Evolutionary conservation across 2,329 filamentous ascomycete species (phyloP).

Genomic region (Aspergillus sergii): DNA sequence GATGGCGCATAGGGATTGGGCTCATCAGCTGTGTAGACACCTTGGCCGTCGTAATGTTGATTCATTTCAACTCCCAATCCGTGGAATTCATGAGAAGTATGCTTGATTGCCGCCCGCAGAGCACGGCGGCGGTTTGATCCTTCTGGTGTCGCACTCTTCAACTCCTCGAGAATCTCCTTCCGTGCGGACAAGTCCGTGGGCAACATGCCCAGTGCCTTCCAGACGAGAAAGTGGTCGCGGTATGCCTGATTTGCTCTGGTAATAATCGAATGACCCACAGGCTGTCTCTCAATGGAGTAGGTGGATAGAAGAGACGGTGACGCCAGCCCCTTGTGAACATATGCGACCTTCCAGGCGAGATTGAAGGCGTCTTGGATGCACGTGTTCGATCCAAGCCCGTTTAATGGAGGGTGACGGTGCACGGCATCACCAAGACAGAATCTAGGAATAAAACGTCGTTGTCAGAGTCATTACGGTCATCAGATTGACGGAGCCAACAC

Average conservation of each 20-base stretch:
- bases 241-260: slow-evolving; percentile 61
- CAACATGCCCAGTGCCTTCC: slow-evolving; percentile 51
- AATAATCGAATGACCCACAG: slow-evolving; percentile 53
- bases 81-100: slow-evolving; percentile 55
- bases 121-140: too few relatives aligned
- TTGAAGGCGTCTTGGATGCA: slow-evolving; percentile 62
- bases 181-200: slow-evolving; percentile 30
- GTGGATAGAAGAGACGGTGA: slow-evolving; percentile 43
- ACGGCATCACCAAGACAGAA: slow-evolving; percentile 62
- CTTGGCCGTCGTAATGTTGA: slow-evolving; percentile 54
- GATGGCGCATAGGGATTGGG: slow-evolving; percentile 18
- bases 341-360: slow-evolving; percentile 59
- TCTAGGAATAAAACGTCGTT: slow-evolving; percentile 25
- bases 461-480: background rate
- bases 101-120: slow-evolving; percentile 35
- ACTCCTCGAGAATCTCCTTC: too few relatives aligned
- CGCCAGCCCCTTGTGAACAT: slow-evolving; percentile 38
- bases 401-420: slow-evolving; percentile 60
- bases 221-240: slow-evolving; percentile 53
- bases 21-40: slow-evolving; percentile 52
- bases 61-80: slow-evolving; percentile 63
- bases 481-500: slow-evolving; percentile 10
- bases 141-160: too few relatives aligned
- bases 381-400: slow-evolving; percentile 61
- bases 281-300: slow-evolving; percentile 53